Percentiles rank a stretch among this genome's conserved stretches.
These are phyloP conservation scores for Magnolia sinica DNA, from an alignment of 164 flowering plant genomes.

Conservation along the genomic window DNA sequence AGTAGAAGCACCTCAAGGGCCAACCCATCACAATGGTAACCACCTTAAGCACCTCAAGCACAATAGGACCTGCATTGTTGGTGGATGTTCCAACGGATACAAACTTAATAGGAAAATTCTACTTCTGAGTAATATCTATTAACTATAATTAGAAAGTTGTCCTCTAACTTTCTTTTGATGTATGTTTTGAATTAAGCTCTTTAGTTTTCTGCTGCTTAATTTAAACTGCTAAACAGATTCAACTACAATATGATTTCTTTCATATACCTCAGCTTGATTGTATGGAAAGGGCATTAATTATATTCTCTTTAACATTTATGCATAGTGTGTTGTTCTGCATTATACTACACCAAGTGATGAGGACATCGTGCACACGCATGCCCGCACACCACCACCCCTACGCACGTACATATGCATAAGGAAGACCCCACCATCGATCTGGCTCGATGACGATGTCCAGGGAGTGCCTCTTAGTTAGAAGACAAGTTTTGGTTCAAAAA, in stretches of 20 bases:
- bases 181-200: background rate
- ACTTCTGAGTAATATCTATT: background rate
- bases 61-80: conserved; percentile 64
- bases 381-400: too few relatives aligned
- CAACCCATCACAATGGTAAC: too few relatives aligned
- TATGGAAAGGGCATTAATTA: background rate
- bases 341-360: too few relatives aligned
- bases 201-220: background rate
- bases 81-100: conserved; percentile 94
- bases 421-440: too few relatives aligned
- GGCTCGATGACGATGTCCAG: too few relatives aligned
- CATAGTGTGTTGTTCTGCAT: too few relatives aligned
- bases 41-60: too few relatives aligned
- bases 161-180: background rate
- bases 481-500: too few relatives aligned
- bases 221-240: background rate
- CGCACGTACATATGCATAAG: too few relatives aligned
- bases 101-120: conserved; percentile 69
- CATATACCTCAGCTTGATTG: background rate
- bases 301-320: background rate
- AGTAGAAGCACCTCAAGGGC: too few relatives aligned
- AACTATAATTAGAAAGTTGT: background rate
- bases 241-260: background rate
- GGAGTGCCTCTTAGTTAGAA: too few relatives aligned
- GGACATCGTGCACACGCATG: too few relatives aligned